These are phyloP conservation scores for Claviceps paspali DNA, from an alignment of 2,329 filamentous ascomycete genomes.

Conservation along the genomic window DNA sequence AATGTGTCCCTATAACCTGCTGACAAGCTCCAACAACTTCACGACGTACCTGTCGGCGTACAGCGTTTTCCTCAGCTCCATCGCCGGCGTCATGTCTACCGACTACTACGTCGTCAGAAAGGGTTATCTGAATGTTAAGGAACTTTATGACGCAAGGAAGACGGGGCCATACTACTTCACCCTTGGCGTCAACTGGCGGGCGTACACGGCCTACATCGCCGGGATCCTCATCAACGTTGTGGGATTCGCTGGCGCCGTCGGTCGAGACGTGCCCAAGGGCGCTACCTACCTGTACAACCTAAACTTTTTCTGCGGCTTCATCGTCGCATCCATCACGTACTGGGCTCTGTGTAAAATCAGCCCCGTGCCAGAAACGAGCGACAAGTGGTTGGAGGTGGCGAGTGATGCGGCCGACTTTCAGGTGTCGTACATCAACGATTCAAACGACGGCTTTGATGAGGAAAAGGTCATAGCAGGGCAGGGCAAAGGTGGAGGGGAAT, in stretches of 20 bases:
- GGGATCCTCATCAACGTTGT: constrained; percentile 86
- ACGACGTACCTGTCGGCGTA: constrained; percentile 86
- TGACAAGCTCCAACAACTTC: constrained; percentile 64
- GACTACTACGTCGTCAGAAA: constrained; percentile 81
- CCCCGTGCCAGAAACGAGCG: constrained; percentile 60
- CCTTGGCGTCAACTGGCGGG: constrained; percentile 66
- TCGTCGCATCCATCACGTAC: constrained; percentile 53
- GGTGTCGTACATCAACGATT: constrained; percentile 29
- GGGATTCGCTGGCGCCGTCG: constrained; percentile 74
- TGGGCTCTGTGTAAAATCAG: constrained; percentile 52
- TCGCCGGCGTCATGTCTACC: constrained; percentile 76
- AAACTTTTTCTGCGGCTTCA: constrained; percentile 79
- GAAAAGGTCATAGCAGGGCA: constrained; percentile 9
- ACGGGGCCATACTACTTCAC: constrained; percentile 59
- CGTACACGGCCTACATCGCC: constrained; percentile 64
- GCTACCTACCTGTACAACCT: constrained; percentile 79
- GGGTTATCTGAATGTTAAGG: constrained; percentile 64
- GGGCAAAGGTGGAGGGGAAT: constrained; percentile 3
- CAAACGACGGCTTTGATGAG: constrained; percentile 25
- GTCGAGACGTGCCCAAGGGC: constrained; percentile 53
- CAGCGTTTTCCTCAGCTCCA: constrained; percentile 84
- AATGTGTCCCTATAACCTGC: constrained; percentile 77
- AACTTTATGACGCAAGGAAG: constrained; percentile 60
- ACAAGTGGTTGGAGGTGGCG: constrained; percentile 63
- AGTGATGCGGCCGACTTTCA: constrained; percentile 41